Percentiles rank a stretch among this genome's conserved stretches.
phyloP scores from a whole-genome alignment of 345 rosid species.

The Populus alba region DNA sequence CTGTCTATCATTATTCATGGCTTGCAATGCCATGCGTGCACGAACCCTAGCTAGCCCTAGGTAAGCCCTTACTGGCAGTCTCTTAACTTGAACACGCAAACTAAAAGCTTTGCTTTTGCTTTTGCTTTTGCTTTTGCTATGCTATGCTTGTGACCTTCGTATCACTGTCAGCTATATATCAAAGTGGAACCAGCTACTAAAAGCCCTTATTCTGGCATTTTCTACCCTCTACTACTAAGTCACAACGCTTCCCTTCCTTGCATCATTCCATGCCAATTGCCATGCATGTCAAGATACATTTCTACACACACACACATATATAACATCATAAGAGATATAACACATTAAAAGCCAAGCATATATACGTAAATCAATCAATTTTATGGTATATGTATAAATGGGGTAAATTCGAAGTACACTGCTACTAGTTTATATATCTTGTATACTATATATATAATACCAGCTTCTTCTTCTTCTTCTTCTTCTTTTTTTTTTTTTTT shows the following conservation, averaged over 20 bases:
- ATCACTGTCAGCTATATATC: conserved; percentile 36
- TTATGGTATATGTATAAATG: too few relatives aligned
- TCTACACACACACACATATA: too few relatives aligned
- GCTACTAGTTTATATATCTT: too few relatives aligned
- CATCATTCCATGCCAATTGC: not conserved
- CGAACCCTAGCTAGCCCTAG: conserved; percentile 25
- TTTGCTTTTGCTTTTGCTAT: not conserved
- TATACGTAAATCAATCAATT: too few relatives aligned
- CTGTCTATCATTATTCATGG: not conserved
- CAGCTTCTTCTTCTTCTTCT: too few relatives aligned
- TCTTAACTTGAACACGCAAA: conserved; percentile 39
- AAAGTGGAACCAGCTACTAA: not conserved
- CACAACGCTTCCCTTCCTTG: not conserved
- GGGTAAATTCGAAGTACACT: too few relatives aligned
- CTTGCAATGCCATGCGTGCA: conserved; percentile 38
- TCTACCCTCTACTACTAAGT: too few relatives aligned
- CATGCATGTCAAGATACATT: too few relatives aligned
- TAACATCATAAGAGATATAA: too few relatives aligned
- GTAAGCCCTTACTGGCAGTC: not conserved
- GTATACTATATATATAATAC: too few relatives aligned
- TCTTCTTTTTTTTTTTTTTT: too few relatives aligned
- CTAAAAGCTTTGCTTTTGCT: conserved; percentile 13
- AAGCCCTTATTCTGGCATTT: not conserved
- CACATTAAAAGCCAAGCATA: too few relatives aligned
- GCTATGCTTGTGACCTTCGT: conserved; percentile 31